Conservation (phyloP, 2,329 filamentous ascomycete species). For the Hymenoscyphus infarciens region DNA sequence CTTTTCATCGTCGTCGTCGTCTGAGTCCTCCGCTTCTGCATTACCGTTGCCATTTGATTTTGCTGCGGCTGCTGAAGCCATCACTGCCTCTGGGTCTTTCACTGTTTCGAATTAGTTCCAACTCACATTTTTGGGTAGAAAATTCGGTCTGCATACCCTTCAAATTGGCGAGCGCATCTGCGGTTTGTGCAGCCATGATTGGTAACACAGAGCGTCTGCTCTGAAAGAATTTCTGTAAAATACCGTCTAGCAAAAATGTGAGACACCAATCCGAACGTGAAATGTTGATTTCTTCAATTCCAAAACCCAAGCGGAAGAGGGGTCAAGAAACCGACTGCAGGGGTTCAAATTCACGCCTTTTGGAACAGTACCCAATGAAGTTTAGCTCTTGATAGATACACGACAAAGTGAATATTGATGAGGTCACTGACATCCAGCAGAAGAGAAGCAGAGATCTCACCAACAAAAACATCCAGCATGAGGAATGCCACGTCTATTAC, state of each 20-base stretch:
- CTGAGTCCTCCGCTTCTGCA: slow-evolving; percentile 44
- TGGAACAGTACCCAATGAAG: neutral
- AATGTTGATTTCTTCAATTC: neutral
- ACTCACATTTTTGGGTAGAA: slow-evolving; percentile 7
- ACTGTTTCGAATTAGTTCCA: slow-evolving; percentile 24
- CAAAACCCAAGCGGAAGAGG: neutral
- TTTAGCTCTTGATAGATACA: slow-evolving; percentile 1
- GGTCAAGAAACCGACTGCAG: neutral
- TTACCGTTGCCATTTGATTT: slow-evolving; percentile 28
- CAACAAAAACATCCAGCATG: slow-evolving; percentile 44
- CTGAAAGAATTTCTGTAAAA: neutral
- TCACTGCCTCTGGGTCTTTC: slow-evolving; percentile 32
- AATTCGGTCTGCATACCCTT: slow-evolving; percentile 51
- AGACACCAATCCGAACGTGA: neutral
- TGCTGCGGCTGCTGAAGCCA: slow-evolving; percentile 29
- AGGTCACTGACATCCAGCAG: slow-evolving; percentile 8
- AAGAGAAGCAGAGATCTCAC: neutral
- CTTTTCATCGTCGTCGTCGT: slow-evolving; percentile 48
- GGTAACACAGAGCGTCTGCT: slow-evolving; percentile 7
- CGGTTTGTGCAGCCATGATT: slow-evolving; percentile 30
- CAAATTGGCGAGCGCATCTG: slow-evolving; percentile 96
- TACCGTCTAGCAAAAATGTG: neutral
- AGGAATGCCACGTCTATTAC: slow-evolving; percentile 55
- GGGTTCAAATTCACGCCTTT: neutral
- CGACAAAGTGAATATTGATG: slow-evolving; percentile 4